Percentiles rank a stretch among this genome's conserved stretches.
Conservation (phyloP, 2,329 filamentous ascomycete genomes). For the Sarocladium kiliense region DNA sequence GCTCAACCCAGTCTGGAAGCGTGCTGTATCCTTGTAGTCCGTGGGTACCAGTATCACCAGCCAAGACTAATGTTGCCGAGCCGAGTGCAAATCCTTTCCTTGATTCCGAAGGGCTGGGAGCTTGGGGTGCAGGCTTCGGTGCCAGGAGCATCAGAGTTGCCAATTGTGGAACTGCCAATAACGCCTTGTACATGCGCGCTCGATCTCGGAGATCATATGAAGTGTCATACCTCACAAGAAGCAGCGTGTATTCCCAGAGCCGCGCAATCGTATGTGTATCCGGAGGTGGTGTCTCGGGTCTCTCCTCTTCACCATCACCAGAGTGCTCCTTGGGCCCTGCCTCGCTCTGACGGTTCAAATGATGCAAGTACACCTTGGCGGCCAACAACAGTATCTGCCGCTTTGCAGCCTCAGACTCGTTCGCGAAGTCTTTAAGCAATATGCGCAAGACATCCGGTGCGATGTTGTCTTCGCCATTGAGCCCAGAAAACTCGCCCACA, state of each 20-base stretch:
- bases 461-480: constrained; percentile 79
- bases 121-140: constrained; percentile 88
- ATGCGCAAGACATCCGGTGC: constrained; percentile 89
- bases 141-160: constrained; percentile 87
- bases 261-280: constrained; percentile 62
- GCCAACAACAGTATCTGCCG: constrained; percentile 87
- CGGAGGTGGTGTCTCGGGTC: constrained; percentile 9
- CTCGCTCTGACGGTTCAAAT: constrained; percentile 62
- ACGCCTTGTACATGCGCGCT: constrained; percentile 78
- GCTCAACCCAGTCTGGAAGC: constrained; percentile 79
- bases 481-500: constrained; percentile 85
- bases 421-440: constrained; percentile 75
- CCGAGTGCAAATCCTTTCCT: constrained; percentile 75
- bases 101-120: constrained; percentile 81
- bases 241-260: constrained; percentile 79
- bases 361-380: constrained; percentile 93
- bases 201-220: constrained; percentile 94
- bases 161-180: constrained; percentile 79
- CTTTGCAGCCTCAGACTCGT: constrained; percentile 81
- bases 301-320: constrained; percentile 19
- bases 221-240: constrained; percentile 85
- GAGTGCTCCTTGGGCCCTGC: constrained; percentile 26
- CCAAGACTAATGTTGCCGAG: constrained; percentile 79
- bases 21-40: constrained; percentile 73
- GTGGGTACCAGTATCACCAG: constrained; percentile 66